Conservation (phyloP, 1,139 yeast species). For the Candida dubliniensis region DNA sequence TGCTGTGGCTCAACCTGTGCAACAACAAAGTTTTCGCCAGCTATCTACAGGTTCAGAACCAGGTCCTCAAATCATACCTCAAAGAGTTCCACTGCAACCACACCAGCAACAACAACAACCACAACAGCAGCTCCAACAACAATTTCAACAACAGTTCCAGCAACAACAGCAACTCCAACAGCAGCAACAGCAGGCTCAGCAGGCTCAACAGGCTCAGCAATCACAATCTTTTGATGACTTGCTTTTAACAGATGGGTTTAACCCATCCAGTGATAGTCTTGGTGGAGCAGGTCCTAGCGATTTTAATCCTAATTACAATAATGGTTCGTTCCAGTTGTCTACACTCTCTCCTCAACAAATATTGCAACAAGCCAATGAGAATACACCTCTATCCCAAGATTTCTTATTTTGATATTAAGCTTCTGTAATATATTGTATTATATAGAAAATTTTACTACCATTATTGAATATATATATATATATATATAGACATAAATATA, state of each 20-base stretch:
- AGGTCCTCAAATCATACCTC: conserved; percentile 3
- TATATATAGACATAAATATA: neutral
- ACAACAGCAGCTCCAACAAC: conserved; percentile 4
- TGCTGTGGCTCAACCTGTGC: conserved; percentile 9
- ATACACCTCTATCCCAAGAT: conserved; percentile 12
- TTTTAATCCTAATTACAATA: conserved; percentile 5
- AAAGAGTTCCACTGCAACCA: neutral
- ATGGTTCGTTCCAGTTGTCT: conserved; percentile 13
- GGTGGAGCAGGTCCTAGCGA: conserved; percentile 2
- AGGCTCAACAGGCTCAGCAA: conserved; percentile 9
- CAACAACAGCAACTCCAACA: conserved; percentile 8
- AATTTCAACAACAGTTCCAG: conserved; percentile 5
- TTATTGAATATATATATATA: neutral
- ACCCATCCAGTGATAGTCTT: conserved; percentile 2
- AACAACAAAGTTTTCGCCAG: conserved; percentile 10
- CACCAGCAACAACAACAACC: conserved; percentile 4
- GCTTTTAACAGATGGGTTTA: conserved; percentile 4
- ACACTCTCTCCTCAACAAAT: conserved; percentile 44
- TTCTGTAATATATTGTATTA: conserved; percentile 3
- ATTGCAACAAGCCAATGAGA: conserved; percentile 30
- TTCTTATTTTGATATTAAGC: conserved; percentile 2
- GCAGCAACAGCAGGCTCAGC: conserved; percentile 5
- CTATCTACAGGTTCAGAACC: neutral
- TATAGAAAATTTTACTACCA: neutral
- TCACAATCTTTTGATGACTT: conserved; percentile 10